A percentile compares a stretch with the other conserved stretches of the same genome.
phyloP scores from a whole-genome alignment of 225 moss, liverwort and hornwort species.

The Ulota crispa region DNA sequence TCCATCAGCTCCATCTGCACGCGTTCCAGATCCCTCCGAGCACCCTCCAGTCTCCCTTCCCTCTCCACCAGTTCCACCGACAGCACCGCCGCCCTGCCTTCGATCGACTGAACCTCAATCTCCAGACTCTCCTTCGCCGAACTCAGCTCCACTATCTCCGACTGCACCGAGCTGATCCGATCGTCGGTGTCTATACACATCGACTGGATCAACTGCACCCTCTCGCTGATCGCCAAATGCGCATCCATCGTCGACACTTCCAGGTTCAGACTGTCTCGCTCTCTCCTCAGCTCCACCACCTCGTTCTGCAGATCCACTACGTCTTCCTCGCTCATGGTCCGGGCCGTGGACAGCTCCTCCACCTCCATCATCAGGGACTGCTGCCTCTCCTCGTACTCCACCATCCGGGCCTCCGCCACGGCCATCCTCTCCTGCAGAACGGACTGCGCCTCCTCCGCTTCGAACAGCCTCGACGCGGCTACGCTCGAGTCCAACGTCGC shows the following conservation, averaged over 20 bases:
- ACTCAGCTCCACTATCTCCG: constrained; percentile 31
- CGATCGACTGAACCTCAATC: constrained; percentile 33
- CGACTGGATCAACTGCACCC: constrained; percentile 41
- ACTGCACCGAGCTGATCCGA: constrained; percentile 45
- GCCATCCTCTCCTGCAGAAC: constrained; percentile 34
- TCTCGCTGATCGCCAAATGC: constrained; percentile 56
- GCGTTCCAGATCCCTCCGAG: constrained; percentile 34
- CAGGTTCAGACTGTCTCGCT: constrained; percentile 48
- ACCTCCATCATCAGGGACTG: constrained; percentile 44
- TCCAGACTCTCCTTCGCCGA: constrained; percentile 35
- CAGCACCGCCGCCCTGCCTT: constrained; percentile 22
- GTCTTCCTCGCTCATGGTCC: constrained; percentile 42
- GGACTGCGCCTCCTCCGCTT: constrained; percentile 34
- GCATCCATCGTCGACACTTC: constrained; percentile 58
- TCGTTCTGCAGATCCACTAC: constrained; percentile 36
- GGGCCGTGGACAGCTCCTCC: constrained; percentile 33
- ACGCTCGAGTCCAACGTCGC: constrained; percentile 34
- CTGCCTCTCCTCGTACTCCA: constrained; percentile 41
- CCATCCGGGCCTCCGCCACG: constrained; percentile 32
- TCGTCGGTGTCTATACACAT: constrained; percentile 44
- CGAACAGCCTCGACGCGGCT: constrained; percentile 33
- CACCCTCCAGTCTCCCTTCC: constrained; percentile 25
- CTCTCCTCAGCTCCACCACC: constrained; percentile 44
- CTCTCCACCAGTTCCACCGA: constrained; percentile 28
- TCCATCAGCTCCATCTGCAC: constrained; percentile 25